These are phyloP conservation scores for Podila clonocystis DNA, from an alignment of 192 early-diverging fungal species.

Conservation along the genomic window DNA sequence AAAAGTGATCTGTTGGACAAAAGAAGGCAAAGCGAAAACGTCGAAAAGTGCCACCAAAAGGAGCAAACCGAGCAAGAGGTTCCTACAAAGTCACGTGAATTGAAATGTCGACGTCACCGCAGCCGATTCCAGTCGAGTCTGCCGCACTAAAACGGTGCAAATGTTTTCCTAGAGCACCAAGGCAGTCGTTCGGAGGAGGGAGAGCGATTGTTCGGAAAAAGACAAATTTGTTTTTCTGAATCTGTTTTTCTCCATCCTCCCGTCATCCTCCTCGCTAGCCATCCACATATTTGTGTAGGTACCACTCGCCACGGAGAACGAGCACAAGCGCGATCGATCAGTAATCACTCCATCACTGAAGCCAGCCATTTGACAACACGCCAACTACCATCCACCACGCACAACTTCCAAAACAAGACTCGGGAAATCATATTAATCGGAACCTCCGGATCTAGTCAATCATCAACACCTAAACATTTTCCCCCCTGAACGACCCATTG, in stretches of 20 bases:
- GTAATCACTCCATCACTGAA: neutral
- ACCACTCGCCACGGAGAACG: neutral
- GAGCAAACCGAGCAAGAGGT: neutral
- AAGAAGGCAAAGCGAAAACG: neutral
- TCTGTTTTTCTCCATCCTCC: neutral
- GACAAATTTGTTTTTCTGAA: slow-evolving; percentile 1
- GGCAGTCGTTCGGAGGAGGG: too few relatives aligned
- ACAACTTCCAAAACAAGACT: neutral
- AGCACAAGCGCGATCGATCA: neutral
- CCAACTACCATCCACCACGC: neutral
- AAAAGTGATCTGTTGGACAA: neutral
- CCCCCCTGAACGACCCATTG: neutral
- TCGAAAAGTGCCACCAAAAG: slow-evolving; percentile 1
- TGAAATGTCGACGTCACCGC: too few relatives aligned
- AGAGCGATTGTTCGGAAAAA: slow-evolving; percentile 2
- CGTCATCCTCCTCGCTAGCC: slow-evolving; percentile 1
- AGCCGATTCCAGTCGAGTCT: too few relatives aligned
- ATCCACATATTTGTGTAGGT: slow-evolving; percentile 5
- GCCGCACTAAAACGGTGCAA: too few relatives aligned
- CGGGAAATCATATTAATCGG: neutral
- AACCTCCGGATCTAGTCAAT: slow-evolving; percentile 1
- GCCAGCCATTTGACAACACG: too few relatives aligned
- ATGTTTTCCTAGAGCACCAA: too few relatives aligned
- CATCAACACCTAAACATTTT: neutral
- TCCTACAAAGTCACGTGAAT: too few relatives aligned